These are phyloP conservation scores for Sarocladium strictum DNA, from an alignment of 2,329 filamentous ascomycete species.

Conservation along the genomic window DNA sequence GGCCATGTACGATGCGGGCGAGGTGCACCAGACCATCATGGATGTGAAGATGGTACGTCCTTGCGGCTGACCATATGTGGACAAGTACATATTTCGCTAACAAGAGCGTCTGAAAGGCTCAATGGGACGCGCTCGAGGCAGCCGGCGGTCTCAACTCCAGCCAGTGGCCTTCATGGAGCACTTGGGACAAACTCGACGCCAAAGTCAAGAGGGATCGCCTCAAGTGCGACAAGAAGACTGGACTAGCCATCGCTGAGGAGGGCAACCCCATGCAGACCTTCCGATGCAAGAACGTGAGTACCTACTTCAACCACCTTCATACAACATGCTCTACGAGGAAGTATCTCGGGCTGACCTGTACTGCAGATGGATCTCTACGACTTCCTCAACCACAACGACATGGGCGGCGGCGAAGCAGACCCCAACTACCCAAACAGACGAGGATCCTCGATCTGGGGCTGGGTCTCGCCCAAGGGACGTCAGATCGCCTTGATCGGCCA, in stretches of 20 bases:
- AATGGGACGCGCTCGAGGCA: conserved; percentile 15
- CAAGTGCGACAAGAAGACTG: conserved; percentile 11
- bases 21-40: conserved; percentile 14
- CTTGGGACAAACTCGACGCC: conserved; percentile 13
- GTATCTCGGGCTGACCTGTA: not conserved
- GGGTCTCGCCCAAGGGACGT: conserved; percentile 33
- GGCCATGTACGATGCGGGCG: conserved; percentile 14
- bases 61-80: not conserved
- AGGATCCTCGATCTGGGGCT: conserved; percentile 31
- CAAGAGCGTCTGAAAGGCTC: conserved; percentile 8
- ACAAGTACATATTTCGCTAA: not conserved
- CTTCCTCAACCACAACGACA: conserved; percentile 45
- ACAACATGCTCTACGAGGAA: too few relatives aligned
- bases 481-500: conserved; percentile 40
- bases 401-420: conserved; percentile 29
- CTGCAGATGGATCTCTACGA: conserved; percentile 39
- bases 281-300: conserved; percentile 17
- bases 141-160: conserved; percentile 12
- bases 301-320: not conserved
- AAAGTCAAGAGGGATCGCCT: conserved; percentile 12
- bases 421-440: conserved; percentile 13
- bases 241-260: conserved; percentile 12
- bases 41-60: conserved; percentile 12
- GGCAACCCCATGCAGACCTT: conserved; percentile 16
- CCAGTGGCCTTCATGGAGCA: conserved; percentile 13